Evolutionary conservation across 2,329 filamentous ascomycete species (phyloP).

Genomic region (Pestalotiopsis sp.): DNA sequence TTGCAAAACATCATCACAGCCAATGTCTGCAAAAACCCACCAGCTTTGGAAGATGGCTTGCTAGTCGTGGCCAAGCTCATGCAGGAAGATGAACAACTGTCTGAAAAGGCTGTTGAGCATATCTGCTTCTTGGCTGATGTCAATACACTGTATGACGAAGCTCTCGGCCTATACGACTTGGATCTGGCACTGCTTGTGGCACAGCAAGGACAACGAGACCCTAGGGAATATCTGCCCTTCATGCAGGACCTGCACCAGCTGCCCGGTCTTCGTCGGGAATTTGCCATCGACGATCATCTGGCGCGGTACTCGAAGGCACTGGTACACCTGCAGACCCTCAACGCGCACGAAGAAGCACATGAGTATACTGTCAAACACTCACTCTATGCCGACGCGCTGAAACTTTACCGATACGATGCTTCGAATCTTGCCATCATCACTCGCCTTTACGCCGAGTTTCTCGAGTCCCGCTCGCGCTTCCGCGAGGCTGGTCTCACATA

Average conservation of each 20-base stretch:
- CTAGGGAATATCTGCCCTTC: slow-evolving; percentile 92
- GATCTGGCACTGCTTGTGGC: slow-evolving; percentile 88
- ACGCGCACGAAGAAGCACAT: slow-evolving; percentile 76
- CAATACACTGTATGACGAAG: slow-evolving; percentile 87
- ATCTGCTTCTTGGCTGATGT: slow-evolving; percentile 97
- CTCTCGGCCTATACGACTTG: slow-evolving; percentile 87
- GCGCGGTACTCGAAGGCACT: slow-evolving; percentile 77
- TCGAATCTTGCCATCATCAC: slow-evolving; percentile 69
- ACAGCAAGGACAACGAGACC: slow-evolving; percentile 94
- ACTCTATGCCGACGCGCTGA: slow-evolving; percentile 77
- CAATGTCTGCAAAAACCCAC: slow-evolving; percentile 89
- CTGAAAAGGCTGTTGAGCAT: slow-evolving; percentile 89
- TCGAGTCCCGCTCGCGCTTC: slow-evolving; percentile 74
- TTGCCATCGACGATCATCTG: slow-evolving; percentile 88
- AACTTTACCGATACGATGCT: slow-evolving; percentile 81
- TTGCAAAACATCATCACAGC: slow-evolving; percentile 93
- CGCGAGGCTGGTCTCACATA: slow-evolving; percentile 89
- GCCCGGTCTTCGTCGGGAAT: slow-evolving; percentile 69
- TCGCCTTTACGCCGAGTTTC: slow-evolving; percentile 75
- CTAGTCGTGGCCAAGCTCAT: slow-evolving; percentile 75
- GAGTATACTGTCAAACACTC: slow-evolving; percentile 77
- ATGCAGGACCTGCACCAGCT: slow-evolving; percentile 83
- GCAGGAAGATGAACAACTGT: slow-evolving; percentile 68
- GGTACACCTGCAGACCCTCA: slow-evolving; percentile 70
- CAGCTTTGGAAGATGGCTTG: slow-evolving; percentile 85